Percentiles rank a stretch among this genome's conserved stretches.
Evolutionary conservation across 2,329 filamentous ascomycete genomes (phyloP).

Genomic region (Pezicula neosporulosa): DNA sequence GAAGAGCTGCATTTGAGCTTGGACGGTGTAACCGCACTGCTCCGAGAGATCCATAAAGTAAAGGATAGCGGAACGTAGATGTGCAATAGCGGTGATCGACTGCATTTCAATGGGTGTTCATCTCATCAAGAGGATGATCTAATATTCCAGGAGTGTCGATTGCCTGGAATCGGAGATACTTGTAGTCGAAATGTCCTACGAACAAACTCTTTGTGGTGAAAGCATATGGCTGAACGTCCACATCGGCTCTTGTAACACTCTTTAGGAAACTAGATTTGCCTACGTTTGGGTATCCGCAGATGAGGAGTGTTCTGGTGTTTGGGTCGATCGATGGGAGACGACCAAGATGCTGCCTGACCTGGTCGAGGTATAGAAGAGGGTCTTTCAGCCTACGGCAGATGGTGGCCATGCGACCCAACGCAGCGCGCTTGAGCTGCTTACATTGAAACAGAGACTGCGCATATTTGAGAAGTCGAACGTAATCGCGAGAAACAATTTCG

Average conservation of each 20-base stretch:
- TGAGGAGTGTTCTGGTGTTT: slow-evolving; percentile 91
- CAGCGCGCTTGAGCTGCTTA: slow-evolving; percentile 97
- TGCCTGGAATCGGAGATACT: slow-evolving; percentile 84
- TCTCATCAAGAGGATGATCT: slow-evolving; percentile 96
- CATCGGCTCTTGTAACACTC: slow-evolving; percentile 89
- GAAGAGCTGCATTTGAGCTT: slow-evolving; percentile 92
- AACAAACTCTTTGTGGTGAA: slow-evolving; percentile 98
- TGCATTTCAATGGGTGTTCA: slow-evolving; percentile 99
- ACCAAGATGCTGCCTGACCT: slow-evolving; percentile 93
- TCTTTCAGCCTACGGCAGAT: slow-evolving; percentile 94
- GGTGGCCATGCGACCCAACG: slow-evolving; percentile 95
- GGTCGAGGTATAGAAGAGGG: slow-evolving; percentile 90
- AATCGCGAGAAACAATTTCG: slow-evolving; percentile 93
- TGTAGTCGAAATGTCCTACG: slow-evolving; percentile 97
- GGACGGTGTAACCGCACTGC: slow-evolving; percentile 92
- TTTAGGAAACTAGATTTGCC: slow-evolving; percentile 96
- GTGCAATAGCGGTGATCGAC: slow-evolving; percentile 94
- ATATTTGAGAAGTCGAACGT: slow-evolving; percentile 94
- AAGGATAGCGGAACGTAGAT: slow-evolving; percentile 89
- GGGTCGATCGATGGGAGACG: slow-evolving; percentile 98
- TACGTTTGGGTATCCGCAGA: slow-evolving; percentile 96
- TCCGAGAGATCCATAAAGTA: slow-evolving; percentile 99
- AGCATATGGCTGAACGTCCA: slow-evolving; percentile 95
- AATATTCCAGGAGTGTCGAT: slow-evolving; percentile 99
- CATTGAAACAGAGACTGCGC: slow-evolving; percentile 96